Evolutionary conservation across 306 rosid genomes (phyloP).

Genomic region (Rubus idaeus): DNA sequence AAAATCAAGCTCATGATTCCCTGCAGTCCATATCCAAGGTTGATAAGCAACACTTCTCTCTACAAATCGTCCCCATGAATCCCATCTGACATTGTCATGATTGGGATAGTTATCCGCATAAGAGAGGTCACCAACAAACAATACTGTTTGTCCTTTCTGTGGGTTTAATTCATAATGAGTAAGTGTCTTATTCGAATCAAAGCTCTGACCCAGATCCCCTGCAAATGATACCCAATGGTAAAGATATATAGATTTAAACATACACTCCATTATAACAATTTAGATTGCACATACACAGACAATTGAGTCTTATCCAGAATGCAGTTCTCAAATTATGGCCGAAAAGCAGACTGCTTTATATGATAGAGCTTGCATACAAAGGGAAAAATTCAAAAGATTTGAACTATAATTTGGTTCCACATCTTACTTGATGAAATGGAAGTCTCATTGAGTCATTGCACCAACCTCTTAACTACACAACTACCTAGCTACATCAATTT

Average conservation of each 20-base stretch:
- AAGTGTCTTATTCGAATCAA: constrained; percentile 73
- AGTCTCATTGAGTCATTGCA: background rate
- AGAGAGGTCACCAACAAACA: constrained; percentile 82
- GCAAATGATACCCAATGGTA: background rate
- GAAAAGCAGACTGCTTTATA: background rate
- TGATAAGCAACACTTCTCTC: constrained; percentile 93
- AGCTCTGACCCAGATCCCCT: constrained; percentile 95
- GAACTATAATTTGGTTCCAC: background rate
- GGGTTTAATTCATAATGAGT: constrained; percentile 70
- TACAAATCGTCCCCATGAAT: constrained; percentile 79
- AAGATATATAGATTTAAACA: background rate
- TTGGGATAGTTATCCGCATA: constrained; percentile 72
- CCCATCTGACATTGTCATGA: constrained; percentile 78
- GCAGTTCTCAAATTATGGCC: background rate
- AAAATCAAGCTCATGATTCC: constrained; percentile 84
- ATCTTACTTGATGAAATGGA: background rate
- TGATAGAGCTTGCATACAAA: background rate
- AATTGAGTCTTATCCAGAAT: background rate
- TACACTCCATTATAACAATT: background rate
- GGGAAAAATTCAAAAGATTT: background rate
- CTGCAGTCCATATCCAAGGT: constrained; percentile 98
- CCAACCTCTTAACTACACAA: background rate
- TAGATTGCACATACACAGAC: background rate
- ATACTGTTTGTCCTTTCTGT: constrained; percentile 57
- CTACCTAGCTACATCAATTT: background rate